Evolutionary conservation across 208 protist genomes (phyloP).

Genomic region (Trypanosoma melophagium): DNA sequence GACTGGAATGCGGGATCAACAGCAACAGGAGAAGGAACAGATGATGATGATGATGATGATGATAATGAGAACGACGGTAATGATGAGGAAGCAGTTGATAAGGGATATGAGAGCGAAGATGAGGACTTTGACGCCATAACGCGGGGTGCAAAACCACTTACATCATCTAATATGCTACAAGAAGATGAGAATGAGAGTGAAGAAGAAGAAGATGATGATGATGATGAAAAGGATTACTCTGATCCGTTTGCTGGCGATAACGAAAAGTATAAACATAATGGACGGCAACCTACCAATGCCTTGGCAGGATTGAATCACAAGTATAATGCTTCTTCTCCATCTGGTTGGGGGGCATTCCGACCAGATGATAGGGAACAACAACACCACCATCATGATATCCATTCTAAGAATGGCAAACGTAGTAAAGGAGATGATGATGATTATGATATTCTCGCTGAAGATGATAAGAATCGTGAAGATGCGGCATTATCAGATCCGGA

Average conservation of each 20-base stretch:
- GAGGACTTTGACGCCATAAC: slow-evolving; percentile 80
- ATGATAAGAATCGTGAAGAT: slow-evolving; percentile 32
- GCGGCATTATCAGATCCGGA: slow-evolving; percentile 31
- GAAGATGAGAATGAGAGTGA: slow-evolving; percentile 40
- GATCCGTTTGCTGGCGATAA: too few relatives aligned
- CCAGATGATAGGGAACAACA: neutral
- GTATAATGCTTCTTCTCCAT: neutral
- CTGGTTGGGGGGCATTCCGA: slow-evolving; percentile 28
- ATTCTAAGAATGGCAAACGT: slow-evolving; percentile 2
- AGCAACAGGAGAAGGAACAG: slow-evolving; percentile 29
- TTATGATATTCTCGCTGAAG: slow-evolving; percentile 74
- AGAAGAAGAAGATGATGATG: neutral
- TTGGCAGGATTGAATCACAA: slow-evolving; percentile 30
- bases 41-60: slow-evolving; percentile 50
- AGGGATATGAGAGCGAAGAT: slow-evolving; percentile 86
- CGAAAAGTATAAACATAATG: neutral
- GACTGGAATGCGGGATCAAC: slow-evolving; percentile 69
- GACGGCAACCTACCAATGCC: slow-evolving; percentile 23
- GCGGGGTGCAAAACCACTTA: slow-evolving; percentile 53
- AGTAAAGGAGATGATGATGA: slow-evolving; percentile 23
- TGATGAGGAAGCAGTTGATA: slow-evolving; percentile 45
- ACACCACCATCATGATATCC: neutral
- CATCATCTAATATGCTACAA: slow-evolving; percentile 13
- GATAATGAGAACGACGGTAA: slow-evolving; percentile 32
- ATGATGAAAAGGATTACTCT: neutral